phyloP scores from a whole-genome alignment of 2,329 filamentous ascomycete genomes.

The Knoxdaviesia capensis region DNA sequence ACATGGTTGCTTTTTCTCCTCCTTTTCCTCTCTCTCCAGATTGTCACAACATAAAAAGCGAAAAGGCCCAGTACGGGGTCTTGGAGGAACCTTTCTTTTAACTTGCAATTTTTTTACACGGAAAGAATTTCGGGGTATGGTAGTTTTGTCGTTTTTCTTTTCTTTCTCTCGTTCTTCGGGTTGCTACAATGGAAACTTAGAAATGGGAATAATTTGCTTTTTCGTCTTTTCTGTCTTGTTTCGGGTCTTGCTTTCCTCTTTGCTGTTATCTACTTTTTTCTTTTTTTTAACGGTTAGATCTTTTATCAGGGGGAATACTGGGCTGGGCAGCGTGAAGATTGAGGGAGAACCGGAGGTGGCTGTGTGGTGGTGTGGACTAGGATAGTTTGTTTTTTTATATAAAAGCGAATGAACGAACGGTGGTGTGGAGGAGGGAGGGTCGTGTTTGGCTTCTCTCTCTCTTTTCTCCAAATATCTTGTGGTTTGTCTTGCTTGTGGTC shows the following conservation, averaged over 20 bases:
- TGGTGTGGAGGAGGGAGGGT: no score
- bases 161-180: background rate
- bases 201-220: background rate
- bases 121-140: no score
- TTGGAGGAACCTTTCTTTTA: background rate
- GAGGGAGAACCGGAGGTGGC: no score
- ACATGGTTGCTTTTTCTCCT: background rate
- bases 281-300: no score
- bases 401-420: no score
- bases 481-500: no score
- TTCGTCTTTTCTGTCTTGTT: background rate
- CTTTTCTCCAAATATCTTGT: no score
- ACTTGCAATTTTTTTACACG: slow-evolving; percentile 1
- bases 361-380: no score
- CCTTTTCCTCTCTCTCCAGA: background rate
- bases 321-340: no score
- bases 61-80: background rate
- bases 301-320: no score
- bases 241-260: background rate
- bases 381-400: no score
- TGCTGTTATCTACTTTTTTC: background rate
- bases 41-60: background rate
- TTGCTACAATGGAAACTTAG: slow-evolving; percentile 2
- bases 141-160: background rate
- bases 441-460: no score